Conservation (phyloP, 2,329 filamentous ascomycete species). For the Sclerotiophoma versabilis region DNA sequence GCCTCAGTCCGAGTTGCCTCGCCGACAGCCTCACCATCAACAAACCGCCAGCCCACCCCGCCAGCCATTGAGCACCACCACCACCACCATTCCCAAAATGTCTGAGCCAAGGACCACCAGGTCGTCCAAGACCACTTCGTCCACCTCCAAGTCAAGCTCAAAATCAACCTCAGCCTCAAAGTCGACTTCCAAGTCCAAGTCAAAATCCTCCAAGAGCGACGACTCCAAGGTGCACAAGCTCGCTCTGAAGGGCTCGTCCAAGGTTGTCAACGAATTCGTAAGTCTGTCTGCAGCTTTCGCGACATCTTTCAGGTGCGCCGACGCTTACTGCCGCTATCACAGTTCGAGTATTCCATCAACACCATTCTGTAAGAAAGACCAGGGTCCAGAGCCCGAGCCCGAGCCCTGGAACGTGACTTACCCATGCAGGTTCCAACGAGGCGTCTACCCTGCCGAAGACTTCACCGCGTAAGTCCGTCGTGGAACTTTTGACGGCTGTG, state of each 20-base stretch:
- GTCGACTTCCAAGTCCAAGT: constrained; percentile 24
- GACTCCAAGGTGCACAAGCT: constrained; percentile 96
- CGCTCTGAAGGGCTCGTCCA: constrained; percentile 82
- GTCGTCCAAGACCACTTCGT: constrained; percentile 16
- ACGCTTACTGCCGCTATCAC: constrained; percentile 22
- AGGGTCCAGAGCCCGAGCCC: constrained; percentile 4
- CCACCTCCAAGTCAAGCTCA: constrained; percentile 10
- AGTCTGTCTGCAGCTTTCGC: constrained; percentile 48
- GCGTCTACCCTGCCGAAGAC: constrained; percentile 89
- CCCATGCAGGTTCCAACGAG: constrained; percentile 75
- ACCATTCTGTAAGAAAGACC: constrained; percentile 77
- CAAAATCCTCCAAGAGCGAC: constrained; percentile 59
- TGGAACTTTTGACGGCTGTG: background rate
- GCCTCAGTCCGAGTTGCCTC: constrained; percentile 31
- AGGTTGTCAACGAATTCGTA: constrained; percentile 94
- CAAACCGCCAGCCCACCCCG: constrained; percentile 19
- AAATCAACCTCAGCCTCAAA: constrained; percentile 16
- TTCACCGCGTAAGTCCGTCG: constrained; percentile 78
- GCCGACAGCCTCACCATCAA: constrained; percentile 42
- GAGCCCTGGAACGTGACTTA: constrained; percentile 21
- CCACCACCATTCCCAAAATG: constrained; percentile 34
- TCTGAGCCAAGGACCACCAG: constrained; percentile 39
- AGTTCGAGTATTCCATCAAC: constrained; percentile 98
- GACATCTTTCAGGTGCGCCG: background rate
- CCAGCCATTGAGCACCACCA: constrained; percentile 7